These are phyloP conservation scores for Trypanosoma avium DNA, from an alignment of 208 protist genomes.

Conservation along the genomic window DNA sequence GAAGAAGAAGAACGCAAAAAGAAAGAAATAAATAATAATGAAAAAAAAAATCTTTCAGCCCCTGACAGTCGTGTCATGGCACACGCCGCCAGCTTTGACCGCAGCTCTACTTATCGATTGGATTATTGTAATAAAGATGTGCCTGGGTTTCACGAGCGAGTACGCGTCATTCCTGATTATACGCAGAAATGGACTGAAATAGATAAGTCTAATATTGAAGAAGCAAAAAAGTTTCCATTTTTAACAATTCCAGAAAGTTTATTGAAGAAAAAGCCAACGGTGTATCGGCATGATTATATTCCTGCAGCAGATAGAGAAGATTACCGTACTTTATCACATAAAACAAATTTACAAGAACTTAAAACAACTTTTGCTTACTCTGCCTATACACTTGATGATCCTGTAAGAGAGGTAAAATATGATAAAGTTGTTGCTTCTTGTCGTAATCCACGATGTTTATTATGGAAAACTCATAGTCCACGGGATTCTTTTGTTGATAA, in stretches of 20 bases:
- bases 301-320: slow-evolving; percentile 29
- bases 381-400: slow-evolving; percentile 62
- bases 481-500: slow-evolving; percentile 24
- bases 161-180: slow-evolving; percentile 50
- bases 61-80: slow-evolving; percentile 18
- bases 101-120: slow-evolving; percentile 71
- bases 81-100: slow-evolving; percentile 45
- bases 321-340: slow-evolving; percentile 58
- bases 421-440: slow-evolving; percentile 48
- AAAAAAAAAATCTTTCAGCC: neutral
- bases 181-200: slow-evolving; percentile 61
- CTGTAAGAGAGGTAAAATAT: slow-evolving; percentile 46
- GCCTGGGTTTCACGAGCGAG: slow-evolving; percentile 27
- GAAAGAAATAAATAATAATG: too few relatives aligned
- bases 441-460: slow-evolving; percentile 46
- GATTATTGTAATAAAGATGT: slow-evolving; percentile 72
- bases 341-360: slow-evolving; percentile 56
- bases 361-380: slow-evolving; percentile 73
- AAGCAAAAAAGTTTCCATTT: slow-evolving; percentile 66
- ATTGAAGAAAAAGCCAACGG: slow-evolving; percentile 42
- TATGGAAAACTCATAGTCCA: slow-evolving; percentile 57
- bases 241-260: slow-evolving; percentile 58
- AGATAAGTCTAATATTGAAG: slow-evolving; percentile 60
- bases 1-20: too few relatives aligned
- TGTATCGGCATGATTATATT: slow-evolving; percentile 70